A percentile compares a stretch with the other conserved stretches of the same genome.
Evolutionary conservation across 768 basidiomycete species (phyloP).

Genomic region (Boletus tomentosulus): DNA sequence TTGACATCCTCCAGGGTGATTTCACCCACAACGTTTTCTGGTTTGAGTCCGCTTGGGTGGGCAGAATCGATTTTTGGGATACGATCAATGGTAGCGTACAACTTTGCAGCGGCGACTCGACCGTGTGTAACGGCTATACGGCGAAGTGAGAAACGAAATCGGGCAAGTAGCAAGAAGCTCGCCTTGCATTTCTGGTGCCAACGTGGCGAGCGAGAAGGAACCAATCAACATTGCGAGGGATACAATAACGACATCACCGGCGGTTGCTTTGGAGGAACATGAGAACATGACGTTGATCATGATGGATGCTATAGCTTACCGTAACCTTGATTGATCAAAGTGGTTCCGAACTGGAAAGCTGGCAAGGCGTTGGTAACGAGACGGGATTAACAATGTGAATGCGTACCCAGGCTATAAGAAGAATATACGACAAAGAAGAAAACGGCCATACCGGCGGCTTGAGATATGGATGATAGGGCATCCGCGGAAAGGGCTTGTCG

Average conservation of each 20-base stretch:
- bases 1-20: slow-evolving; percentile 68
- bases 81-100: slow-evolving; percentile 85
- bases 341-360: slow-evolving; percentile 90
- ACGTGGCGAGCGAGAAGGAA: slow-evolving; percentile 79
- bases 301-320: slow-evolving; percentile 31
- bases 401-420: slow-evolving; percentile 62
- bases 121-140: slow-evolving; percentile 68
- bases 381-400: not conserved
- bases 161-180: slow-evolving; percentile 1
- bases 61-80: slow-evolving; percentile 84
- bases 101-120: slow-evolving; percentile 83
- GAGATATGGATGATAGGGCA: slow-evolving; percentile 54
- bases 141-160: not conserved
- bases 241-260: slow-evolving; percentile 79
- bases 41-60: slow-evolving; percentile 61
- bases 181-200: slow-evolving; percentile 89
- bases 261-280: slow-evolving; percentile 39
- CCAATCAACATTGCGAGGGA: slow-evolving; percentile 83
- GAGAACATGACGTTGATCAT: not conserved
- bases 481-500: slow-evolving; percentile 49
- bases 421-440: slow-evolving; percentile 87
- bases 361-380: not conserved
- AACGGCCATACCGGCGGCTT: slow-evolving; percentile 57
- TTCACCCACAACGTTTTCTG: slow-evolving; percentile 60
- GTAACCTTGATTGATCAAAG: slow-evolving; percentile 61